Evolutionary conservation across 208 protist species (phyloP).

Genomic region (Novymonas esmeraldas): DNA sequence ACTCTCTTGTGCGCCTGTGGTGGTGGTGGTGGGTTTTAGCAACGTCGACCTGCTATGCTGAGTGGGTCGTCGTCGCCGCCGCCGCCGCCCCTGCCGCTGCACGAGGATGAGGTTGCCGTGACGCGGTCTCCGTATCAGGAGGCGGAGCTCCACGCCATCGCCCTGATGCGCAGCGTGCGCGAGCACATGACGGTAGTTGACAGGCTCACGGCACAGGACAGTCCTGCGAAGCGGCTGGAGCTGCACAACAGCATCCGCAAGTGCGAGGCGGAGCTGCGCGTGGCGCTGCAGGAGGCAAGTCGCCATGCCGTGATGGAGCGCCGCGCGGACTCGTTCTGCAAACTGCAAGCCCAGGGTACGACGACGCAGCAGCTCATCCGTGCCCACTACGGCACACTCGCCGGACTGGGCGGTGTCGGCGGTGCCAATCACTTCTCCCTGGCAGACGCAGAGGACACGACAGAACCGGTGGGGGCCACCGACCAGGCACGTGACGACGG

Average conservation of each 20-base stretch:
- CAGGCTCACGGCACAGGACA: constrained; percentile 12
- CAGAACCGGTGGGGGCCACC: constrained; percentile 19
- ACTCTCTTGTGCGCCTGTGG: neutral
- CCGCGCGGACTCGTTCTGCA: constrained; percentile 31
- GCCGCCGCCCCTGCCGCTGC: constrained; percentile 39
- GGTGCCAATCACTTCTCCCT: constrained; percentile 9
- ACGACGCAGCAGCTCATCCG: constrained; percentile 46
- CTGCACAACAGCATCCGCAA: constrained; percentile 42
- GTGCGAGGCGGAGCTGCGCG: constrained; percentile 32
- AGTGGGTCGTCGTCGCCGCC: constrained; percentile 11
- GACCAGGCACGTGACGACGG: constrained; percentile 12
- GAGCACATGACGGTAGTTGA: constrained; percentile 54
- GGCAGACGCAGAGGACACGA: constrained; percentile 25
- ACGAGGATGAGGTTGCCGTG: constrained; percentile 22
- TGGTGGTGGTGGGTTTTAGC: too few species aligned
- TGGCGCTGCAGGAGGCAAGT: constrained; percentile 42
- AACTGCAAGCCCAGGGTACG: constrained; percentile 38
- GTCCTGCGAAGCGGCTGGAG: constrained; percentile 30
- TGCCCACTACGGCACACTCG: constrained; percentile 27
- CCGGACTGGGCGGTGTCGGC: constrained; percentile 10
- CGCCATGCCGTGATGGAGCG: constrained; percentile 42
- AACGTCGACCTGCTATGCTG: too few species aligned
- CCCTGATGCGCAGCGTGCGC: constrained; percentile 42
- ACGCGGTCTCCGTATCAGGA: constrained; percentile 32
- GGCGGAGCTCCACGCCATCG: constrained; percentile 36